Percentiles rank a stretch among this genome's conserved stretches.
phyloP scores from a whole-genome alignment of 139 green algal species.

The Asterochloris erici region DNA sequence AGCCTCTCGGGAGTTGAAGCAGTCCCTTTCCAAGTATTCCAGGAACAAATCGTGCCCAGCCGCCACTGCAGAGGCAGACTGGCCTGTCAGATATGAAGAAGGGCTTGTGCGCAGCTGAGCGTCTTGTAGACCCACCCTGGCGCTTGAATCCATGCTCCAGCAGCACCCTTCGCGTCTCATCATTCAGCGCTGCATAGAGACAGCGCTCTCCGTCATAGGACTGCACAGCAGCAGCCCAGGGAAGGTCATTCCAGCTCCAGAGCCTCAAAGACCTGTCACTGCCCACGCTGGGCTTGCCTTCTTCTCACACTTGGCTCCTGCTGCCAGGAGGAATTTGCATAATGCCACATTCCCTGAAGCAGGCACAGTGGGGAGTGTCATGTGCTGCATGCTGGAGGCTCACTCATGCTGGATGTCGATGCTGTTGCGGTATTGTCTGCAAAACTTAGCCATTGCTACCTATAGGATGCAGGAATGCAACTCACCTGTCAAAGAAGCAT shows the following conservation, averaged over 20 bases:
- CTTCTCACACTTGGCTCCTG: conserved; percentile 14
- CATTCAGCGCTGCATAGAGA: conserved; percentile 19
- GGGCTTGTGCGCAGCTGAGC: neutral
- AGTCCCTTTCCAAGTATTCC: conserved; percentile 8
- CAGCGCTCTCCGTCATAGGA: conserved; percentile 19
- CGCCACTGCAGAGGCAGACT: neutral
- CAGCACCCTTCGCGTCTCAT: conserved; percentile 5
- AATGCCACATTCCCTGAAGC: conserved; percentile 1
- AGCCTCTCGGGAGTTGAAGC: neutral
- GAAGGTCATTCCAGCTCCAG: no score
- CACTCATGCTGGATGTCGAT: no score
- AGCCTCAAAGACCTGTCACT: no score
- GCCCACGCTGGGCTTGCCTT: neutral
- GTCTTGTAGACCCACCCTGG: neutral
- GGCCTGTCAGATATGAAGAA: neutral
- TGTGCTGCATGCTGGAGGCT: no score
- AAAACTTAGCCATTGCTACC: no score
- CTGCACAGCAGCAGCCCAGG: neutral
- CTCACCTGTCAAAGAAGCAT: conserved; percentile 1
- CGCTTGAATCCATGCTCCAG: conserved; percentile 18
- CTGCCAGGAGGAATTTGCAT: conserved; percentile 7
- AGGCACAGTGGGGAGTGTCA: no score
- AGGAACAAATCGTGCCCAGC: conserved; percentile 16
- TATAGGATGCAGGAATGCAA: no score
- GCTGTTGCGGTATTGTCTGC: no score